Conservation (phyloP, 257 asterid genomes). For the Scutellaria barbata region DNA sequence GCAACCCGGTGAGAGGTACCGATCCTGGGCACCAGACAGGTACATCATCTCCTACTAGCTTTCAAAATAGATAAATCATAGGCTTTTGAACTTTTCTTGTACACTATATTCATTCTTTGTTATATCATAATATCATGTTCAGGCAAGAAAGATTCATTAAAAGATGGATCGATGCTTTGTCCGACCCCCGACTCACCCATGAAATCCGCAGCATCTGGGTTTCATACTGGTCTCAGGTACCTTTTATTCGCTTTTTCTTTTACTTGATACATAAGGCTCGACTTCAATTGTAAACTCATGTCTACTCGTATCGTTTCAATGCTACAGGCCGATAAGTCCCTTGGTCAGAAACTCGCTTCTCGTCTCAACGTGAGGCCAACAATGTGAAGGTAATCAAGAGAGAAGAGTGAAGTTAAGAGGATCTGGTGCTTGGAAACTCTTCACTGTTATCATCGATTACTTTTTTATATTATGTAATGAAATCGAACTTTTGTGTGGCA, state of each 20-base stretch:
- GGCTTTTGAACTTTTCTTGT: neutral
- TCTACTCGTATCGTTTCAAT: neutral
- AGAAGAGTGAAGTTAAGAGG: neutral
- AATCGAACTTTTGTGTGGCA: slow-evolving; percentile 20
- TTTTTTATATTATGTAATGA: slow-evolving; percentile 21
- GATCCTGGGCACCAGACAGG: slow-evolving; percentile 65
- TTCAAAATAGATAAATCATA: neutral
- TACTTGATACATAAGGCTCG: neutral
- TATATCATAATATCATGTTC: slow-evolving; percentile 21
- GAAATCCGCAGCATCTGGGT: slow-evolving; percentile 74
- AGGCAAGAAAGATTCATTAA: slow-evolving; percentile 68
- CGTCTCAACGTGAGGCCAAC: slow-evolving; percentile 69
- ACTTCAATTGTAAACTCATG: neutral
- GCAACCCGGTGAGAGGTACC: slow-evolving; percentile 74
- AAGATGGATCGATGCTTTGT: slow-evolving; percentile 58
- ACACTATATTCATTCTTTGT: neutral
- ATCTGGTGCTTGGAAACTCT: slow-evolving; percentile 1
- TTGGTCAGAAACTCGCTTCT: slow-evolving; percentile 75
- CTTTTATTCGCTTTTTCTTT: neutral
- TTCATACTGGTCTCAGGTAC: slow-evolving; percentile 70
- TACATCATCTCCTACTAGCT: slow-evolving; percentile 20
- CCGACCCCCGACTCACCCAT: slow-evolving; percentile 69
- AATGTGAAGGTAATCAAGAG: slow-evolving; percentile 55
- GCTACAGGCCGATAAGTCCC: slow-evolving; percentile 71
- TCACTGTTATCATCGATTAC: neutral